A percentile compares a stretch with the other conserved stretches of the same genome.
These are phyloP conservation scores for Euphrasia arctica DNA, from an alignment of 305 asterid genomes.

Conservation along the genomic window DNA sequence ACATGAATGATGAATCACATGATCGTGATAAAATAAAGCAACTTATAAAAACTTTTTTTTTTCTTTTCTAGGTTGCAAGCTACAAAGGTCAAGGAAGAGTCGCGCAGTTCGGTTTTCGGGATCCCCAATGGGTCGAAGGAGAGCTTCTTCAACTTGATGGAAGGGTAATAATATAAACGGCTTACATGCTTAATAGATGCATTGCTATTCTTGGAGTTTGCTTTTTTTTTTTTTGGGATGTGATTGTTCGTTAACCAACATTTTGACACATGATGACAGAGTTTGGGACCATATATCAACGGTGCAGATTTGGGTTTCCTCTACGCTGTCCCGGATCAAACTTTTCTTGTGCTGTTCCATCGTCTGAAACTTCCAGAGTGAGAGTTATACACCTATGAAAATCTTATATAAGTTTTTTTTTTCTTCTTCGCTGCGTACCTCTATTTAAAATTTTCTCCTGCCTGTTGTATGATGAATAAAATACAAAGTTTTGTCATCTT, in stretches of 20 bases:
- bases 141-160: conserved; percentile 90
- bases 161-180: conserved; percentile 48
- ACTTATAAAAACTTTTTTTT: conserved; percentile 17
- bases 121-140: conserved; percentile 93
- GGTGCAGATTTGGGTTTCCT: conserved; percentile 99
- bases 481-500: conserved; percentile 30
- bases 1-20: background rate
- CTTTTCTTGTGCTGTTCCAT: conserved; percentile 89
- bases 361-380: conserved; percentile 81
- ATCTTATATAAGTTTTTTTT: background rate
- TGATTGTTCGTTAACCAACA: background rate
- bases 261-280: conserved; percentile 38
- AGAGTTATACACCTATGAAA: conserved; percentile 28
- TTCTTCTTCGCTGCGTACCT: background rate
- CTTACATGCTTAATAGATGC: background rate
- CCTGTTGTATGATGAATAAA: conserved; percentile 12
- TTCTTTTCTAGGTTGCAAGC: conserved; percentile 54
- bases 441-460: too few relatives aligned
- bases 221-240: conserved; percentile 2
- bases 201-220: conserved; percentile 1
- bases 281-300: conserved; percentile 76
- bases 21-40: background rate
- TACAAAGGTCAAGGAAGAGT: conserved; percentile 94
- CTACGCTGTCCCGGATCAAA: conserved; percentile 81
- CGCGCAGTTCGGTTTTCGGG: conserved; percentile 78